Evolutionary conservation across 73 alveolate species (phyloP).

Genomic region (Tetrahymena thermophila): DNA sequence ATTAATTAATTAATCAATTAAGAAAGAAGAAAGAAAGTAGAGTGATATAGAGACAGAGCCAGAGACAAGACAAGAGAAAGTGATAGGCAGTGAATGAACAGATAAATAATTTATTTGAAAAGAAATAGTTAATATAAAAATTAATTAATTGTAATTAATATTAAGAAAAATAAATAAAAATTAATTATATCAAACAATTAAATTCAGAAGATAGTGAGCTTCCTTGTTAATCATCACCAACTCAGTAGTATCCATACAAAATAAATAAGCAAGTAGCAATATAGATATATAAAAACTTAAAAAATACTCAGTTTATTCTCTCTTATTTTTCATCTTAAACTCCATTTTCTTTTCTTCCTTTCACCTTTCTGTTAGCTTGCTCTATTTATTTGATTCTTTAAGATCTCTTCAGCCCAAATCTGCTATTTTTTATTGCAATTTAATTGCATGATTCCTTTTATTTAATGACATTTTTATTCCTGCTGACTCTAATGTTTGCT

Average conservation of each 20-base stretch:
- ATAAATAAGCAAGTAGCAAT: neutral
- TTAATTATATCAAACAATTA: neutral
- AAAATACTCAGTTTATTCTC: neutral
- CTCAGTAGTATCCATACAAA: neutral
- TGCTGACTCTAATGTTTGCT: neutral
- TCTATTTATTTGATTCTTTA: neutral
- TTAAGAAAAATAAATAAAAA: neutral
- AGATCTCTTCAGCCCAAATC: neutral
- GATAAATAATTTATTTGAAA: neutral
- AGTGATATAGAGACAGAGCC: neutral
- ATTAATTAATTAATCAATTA: no score
- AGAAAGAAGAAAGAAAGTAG: neutral
- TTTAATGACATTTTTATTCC: neutral
- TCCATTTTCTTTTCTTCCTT: neutral
- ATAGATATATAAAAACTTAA: neutral
- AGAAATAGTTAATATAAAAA: neutral
- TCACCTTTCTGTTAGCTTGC: neutral
- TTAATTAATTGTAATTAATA: neutral
- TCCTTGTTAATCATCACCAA: neutral
- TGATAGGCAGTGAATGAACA: neutral
- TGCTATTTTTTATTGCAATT: neutral
- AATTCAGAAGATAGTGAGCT: neutral
- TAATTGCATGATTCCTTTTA: neutral
- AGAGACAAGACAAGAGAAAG: neutral
- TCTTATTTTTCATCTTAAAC: neutral